A percentile compares a stretch with the other conserved stretches of the same genome.
Conservation (phyloP, 257 asterid species). For the Phtheirospermum japonicum region DNA sequence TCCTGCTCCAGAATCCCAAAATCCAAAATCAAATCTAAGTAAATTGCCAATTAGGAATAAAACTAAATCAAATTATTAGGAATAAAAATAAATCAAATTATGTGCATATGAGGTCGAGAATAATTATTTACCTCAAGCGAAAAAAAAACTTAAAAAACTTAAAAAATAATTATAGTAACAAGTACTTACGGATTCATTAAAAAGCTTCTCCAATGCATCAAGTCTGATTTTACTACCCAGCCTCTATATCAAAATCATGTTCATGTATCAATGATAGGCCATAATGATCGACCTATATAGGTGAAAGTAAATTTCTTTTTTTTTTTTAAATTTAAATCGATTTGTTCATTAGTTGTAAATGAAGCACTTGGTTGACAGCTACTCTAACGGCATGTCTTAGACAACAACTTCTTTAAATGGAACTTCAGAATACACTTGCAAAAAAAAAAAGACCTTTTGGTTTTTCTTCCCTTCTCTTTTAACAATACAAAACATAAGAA, state of each 20-base stretch:
- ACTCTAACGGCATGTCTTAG: no score
- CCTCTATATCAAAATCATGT: conserved; percentile 42
- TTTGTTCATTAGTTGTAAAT: no score
- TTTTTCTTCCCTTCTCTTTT: no score
- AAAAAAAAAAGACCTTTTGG: no score
- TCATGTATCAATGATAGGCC: conserved; percentile 12
- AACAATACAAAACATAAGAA: no score
- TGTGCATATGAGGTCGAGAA: conserved; percentile 11
- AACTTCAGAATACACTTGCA: no score
- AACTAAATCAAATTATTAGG: not conserved
- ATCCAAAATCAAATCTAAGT: not conserved
- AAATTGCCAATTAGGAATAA: not conserved
- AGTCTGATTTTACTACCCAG: conserved; percentile 50
- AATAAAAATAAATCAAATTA: no score
- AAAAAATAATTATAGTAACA: not conserved
- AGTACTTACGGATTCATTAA: conserved; percentile 54
- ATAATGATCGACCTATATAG: not conserved
- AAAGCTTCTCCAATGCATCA: conserved; percentile 53
- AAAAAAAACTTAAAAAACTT: not conserved
- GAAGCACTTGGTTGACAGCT: no score
- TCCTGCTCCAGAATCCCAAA: conserved; percentile 32
- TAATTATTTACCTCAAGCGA: not conserved
- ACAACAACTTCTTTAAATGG: no score
- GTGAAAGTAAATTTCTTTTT: conserved; percentile 9
- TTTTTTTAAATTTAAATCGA: no score